These are phyloP conservation scores for Dryadomyces quercus-mongolicae DNA, from an alignment of 2,329 filamentous ascomycete species.

Conservation along the genomic window DNA sequence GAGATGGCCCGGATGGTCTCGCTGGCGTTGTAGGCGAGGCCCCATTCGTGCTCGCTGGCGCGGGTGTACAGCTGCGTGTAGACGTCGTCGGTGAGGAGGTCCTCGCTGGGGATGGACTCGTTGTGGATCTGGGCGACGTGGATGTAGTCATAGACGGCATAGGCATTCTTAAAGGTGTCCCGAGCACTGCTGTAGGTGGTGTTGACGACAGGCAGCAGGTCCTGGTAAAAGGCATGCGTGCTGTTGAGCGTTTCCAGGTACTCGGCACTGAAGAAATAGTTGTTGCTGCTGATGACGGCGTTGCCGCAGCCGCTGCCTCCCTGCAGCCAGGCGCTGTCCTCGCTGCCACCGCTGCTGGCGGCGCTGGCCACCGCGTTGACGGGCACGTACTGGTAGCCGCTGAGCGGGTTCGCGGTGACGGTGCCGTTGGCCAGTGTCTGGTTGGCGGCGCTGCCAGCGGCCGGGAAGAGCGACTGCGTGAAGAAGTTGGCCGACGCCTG, in stretches of 20 bases:
- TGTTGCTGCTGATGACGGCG: constrained; percentile 41
- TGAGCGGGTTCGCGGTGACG: constrained; percentile 52
- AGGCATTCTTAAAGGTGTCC: constrained; percentile 47
- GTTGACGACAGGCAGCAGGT: constrained; percentile 42
- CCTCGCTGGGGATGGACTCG: constrained; percentile 40
- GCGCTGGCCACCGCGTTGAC: constrained; percentile 47
- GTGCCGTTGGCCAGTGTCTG: constrained; percentile 62
- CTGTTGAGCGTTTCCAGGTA: constrained; percentile 30
- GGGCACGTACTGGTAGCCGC: constrained; percentile 76
- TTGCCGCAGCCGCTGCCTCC: constrained; percentile 44
- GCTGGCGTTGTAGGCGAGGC: constrained; percentile 68
- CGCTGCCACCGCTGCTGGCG: constrained; percentile 40
- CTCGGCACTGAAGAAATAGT: constrained; percentile 36
- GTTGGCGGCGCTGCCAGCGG: constrained; percentile 42
- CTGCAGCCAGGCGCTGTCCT: constrained; percentile 47
- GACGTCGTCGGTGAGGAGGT: constrained; percentile 46
- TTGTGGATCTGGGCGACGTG: constrained; percentile 51
- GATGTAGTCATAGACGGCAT: constrained; percentile 48
- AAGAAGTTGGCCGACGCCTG: constrained; percentile 72
- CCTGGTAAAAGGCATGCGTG: constrained; percentile 48
- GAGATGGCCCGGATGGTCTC: constrained; percentile 50
- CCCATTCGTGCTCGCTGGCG: constrained; percentile 70
- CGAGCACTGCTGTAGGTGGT: constrained; percentile 31
- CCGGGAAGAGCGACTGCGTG: constrained; percentile 78
- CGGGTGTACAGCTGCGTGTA: constrained; percentile 56